Evolutionary conservation across 768 basidiomycete genomes (phyloP).

Genomic region (Leccinum variicolor): DNA sequence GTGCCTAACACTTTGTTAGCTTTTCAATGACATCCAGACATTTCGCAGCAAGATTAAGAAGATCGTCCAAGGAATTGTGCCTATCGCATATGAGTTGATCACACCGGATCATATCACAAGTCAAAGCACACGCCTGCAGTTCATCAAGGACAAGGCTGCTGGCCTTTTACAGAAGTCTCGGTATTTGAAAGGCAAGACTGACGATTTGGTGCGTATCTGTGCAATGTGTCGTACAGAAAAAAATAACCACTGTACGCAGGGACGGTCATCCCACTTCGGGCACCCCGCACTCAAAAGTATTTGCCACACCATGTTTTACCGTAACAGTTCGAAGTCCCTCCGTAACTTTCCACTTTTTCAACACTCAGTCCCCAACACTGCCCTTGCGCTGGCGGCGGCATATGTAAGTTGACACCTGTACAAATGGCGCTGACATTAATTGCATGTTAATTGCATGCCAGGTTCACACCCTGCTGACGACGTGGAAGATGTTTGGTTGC

Average conservation of each 20-base stretch:
- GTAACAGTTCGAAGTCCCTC: background rate
- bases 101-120: background rate
- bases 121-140: background rate
- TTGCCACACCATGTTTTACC: background rate
- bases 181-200: background rate
- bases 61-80: background rate
- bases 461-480: background rate
- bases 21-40: background rate
- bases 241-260: background rate
- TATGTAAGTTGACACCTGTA: background rate
- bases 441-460: background rate
- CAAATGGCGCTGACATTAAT: background rate
- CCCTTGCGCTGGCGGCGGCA: background rate
- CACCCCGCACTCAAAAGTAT: background rate
- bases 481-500: background rate
- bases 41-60: background rate
- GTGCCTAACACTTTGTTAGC: background rate
- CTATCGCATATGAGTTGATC: background rate
- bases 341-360: background rate
- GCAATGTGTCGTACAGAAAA: background rate
- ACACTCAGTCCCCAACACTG: background rate
- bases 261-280: background rate
- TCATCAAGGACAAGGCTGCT: background rate
- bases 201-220: background rate
- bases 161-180: background rate